A percentile compares a stretch with the other conserved stretches of the same genome.
Conservation (phyloP, 2,329 filamentous ascomycete species). For the Huntiella savannae region DNA sequence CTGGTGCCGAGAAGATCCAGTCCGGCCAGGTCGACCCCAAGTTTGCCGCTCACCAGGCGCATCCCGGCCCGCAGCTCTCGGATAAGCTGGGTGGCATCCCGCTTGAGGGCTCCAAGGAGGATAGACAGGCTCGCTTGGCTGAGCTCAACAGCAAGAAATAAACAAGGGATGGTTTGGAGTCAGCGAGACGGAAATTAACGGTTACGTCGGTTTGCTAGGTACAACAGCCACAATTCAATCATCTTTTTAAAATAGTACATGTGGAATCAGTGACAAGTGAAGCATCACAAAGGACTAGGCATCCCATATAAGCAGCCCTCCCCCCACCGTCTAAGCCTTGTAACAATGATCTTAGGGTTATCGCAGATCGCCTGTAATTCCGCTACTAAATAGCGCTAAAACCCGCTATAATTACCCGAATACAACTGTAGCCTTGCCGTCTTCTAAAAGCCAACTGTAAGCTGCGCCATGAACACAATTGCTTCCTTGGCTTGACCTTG, state of each 20-base stretch:
- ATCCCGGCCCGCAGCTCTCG: slow-evolving; percentile 38
- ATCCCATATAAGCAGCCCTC: no score
- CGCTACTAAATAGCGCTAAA: no score
- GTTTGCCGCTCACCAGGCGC: slow-evolving; percentile 32
- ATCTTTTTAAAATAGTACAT: no score
- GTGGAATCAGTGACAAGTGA: no score
- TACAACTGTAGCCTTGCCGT: no score
- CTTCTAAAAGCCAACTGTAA: background rate
- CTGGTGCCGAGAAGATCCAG: slow-evolving; percentile 18
- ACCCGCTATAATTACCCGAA: no score
- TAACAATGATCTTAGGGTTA: no score
- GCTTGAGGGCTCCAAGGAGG: slow-evolving; percentile 47
- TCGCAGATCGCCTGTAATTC: no score
- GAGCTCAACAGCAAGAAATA: slow-evolving; percentile 39
- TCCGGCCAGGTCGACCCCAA: slow-evolving; percentile 21
- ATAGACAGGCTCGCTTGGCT: slow-evolving; percentile 43
- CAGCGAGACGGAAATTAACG: background rate
- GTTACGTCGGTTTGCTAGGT: background rate
- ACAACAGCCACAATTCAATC: background rate
- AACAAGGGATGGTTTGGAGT: background rate
- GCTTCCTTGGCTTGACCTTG: background rate
- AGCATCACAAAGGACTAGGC: no score
- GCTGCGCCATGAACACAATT: background rate
- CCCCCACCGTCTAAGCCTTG: no score
- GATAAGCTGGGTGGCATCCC: slow-evolving; percentile 29